phyloP scores from a whole-genome alignment of 768 basidiomycete species.

The Leccinellum albellum region DNA sequence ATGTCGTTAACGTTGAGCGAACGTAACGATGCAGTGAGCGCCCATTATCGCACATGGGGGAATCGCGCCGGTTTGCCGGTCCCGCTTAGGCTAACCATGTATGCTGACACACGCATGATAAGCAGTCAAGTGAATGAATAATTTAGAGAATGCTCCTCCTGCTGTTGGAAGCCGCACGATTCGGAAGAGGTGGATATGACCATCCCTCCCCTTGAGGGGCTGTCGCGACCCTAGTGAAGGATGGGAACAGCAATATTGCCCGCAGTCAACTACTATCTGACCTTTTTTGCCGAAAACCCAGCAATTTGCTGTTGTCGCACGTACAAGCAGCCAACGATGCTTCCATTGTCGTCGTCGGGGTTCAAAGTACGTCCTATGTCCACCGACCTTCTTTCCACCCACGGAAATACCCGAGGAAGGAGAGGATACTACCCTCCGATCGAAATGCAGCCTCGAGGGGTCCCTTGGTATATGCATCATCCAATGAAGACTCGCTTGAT shows the following conservation, averaged over 20 bases:
- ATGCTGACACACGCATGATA: constrained; percentile 7
- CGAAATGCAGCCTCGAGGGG: neutral
- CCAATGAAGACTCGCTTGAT: neutral
- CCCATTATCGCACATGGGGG: constrained; percentile 7
- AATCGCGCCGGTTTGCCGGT: constrained; percentile 7
- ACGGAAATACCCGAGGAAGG: neutral
- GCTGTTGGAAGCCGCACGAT: neutral
- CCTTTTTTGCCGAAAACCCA: neutral
- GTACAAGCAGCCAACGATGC: neutral
- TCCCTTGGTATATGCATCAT: neutral
- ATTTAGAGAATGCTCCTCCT: neutral
- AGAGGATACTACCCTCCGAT: neutral
- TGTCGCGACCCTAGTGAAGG: neutral
- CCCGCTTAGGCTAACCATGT: constrained; percentile 5
- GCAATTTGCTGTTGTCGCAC: constrained; percentile 5
- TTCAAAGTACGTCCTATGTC: neutral
- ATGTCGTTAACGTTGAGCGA: neutral
- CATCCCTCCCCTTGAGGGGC: neutral
- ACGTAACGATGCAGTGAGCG: constrained; percentile 9
- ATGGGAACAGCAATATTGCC: neutral
- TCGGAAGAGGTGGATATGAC: constrained; percentile 1
- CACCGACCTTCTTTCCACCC: neutral
- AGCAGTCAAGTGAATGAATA: neutral
- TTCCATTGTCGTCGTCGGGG: neutral
- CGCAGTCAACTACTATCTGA: neutral